These are phyloP conservation scores for Pythium vanterpoolii DNA, from an alignment of 352 stramenopile species.

Conservation along the genomic window DNA sequence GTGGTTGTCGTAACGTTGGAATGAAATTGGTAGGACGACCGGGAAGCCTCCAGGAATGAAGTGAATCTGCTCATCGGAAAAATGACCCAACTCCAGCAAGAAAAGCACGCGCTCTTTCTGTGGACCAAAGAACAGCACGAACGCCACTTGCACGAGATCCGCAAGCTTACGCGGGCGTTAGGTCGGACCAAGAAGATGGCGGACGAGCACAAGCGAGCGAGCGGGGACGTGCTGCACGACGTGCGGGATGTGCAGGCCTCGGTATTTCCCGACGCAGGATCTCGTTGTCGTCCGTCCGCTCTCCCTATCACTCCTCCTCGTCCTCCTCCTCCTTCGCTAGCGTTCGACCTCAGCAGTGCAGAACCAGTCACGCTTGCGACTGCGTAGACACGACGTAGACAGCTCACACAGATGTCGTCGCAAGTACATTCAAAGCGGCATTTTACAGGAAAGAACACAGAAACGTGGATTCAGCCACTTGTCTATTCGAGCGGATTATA, in stretches of 20 bases:
- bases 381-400: neutral
- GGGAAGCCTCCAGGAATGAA: slow-evolving; percentile 71
- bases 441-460: too few relatives aligned
- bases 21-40: slow-evolving; percentile 47
- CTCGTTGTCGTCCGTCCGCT: too few relatives aligned
- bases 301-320: neutral
- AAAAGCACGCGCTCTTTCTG: slow-evolving; percentile 70
- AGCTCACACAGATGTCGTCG: neutral
- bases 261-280: slow-evolving; percentile 20
- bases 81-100: slow-evolving; percentile 56
- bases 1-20: neutral
- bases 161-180: slow-evolving; percentile 73
- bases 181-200: slow-evolving; percentile 51
- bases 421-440: too few relatives aligned
- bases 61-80: slow-evolving; percentile 68
- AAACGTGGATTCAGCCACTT: slow-evolving; percentile 1
- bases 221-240: slow-evolving; percentile 32
- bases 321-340: neutral
- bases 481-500: slow-evolving; percentile 84
- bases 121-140: slow-evolving; percentile 77
- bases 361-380: neutral
- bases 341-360: neutral
- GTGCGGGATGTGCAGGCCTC: slow-evolving; percentile 36
- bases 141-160: slow-evolving; percentile 70
- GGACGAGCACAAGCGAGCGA: slow-evolving; percentile 47